These are phyloP conservation scores for Sarocladiaceae sp. DNA, from an alignment of 2,329 filamentous ascomycete species.

Conservation along the genomic window DNA sequence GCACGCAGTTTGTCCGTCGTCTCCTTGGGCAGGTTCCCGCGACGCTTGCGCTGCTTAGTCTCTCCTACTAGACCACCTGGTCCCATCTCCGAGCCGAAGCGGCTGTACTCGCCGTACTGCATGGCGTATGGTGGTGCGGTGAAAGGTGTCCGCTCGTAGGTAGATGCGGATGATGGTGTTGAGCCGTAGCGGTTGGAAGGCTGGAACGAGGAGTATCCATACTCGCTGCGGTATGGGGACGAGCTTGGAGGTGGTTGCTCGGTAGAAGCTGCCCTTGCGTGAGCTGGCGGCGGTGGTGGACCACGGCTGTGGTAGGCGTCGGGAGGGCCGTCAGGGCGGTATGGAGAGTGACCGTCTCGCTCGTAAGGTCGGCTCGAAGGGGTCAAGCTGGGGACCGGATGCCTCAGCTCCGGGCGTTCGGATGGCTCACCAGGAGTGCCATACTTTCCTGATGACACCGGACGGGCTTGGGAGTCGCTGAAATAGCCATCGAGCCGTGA, in stretches of 20 bases:
- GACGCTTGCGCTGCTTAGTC: slow-evolving; percentile 55
- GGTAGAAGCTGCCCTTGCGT: not conserved
- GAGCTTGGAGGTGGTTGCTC: slow-evolving; percentile 15
- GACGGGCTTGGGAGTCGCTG: not conserved
- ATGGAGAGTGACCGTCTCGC: slow-evolving; percentile 3
- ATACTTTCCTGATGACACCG: not conserved
- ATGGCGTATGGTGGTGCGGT: slow-evolving; percentile 33
- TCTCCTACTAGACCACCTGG: slow-evolving; percentile 34
- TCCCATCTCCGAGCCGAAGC: slow-evolving; percentile 33
- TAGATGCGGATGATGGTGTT: not conserved
- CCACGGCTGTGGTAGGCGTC: slow-evolving; percentile 5
- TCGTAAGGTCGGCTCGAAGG: not conserved
- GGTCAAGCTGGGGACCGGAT: not conserved
- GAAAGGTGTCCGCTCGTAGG: slow-evolving; percentile 41
- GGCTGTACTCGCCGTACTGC: slow-evolving; percentile 39
- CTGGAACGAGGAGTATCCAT: slow-evolving; percentile 38
- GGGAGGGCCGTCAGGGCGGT: not conserved
- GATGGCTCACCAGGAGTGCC: not conserved
- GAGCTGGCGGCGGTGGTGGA: not conserved
- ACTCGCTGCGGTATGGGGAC: slow-evolving; percentile 31
- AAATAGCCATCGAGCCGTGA: slow-evolving; percentile 6
- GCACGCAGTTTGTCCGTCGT: slow-evolving; percentile 75
- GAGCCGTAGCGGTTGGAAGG: slow-evolving; percentile 38
- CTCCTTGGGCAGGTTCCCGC: slow-evolving; percentile 87
- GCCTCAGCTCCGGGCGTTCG: slow-evolving; percentile 1